These are phyloP conservation scores for Clavulina sp. DNA, from an alignment of 768 basidiomycete genomes.

Conservation along the genomic window DNA sequence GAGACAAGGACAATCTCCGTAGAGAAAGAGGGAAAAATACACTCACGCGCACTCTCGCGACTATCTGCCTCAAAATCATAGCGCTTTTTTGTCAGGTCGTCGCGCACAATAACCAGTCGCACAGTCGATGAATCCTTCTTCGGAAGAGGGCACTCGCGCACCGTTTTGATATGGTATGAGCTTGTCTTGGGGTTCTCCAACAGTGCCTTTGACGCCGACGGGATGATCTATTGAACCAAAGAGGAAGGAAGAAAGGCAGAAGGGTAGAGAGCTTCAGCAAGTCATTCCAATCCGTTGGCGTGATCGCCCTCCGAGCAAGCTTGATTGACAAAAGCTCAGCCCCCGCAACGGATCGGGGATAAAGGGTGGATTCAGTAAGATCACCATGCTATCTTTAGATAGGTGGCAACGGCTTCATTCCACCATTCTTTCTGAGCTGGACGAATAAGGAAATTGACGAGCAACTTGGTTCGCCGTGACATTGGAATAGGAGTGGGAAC, in stretches of 20 bases:
- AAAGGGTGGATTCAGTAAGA: too few relatives aligned
- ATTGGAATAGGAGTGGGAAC: neutral
- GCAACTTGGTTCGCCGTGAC: constrained; percentile 13
- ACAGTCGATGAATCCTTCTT: constrained; percentile 66
- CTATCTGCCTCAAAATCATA: constrained; percentile 97
- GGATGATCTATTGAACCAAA: constrained; percentile 50
- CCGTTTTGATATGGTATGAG: constrained; percentile 80
- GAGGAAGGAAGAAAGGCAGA: constrained; percentile 9
- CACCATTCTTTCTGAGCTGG: too few relatives aligned
- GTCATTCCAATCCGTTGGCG: too few relatives aligned
- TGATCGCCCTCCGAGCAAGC: too few relatives aligned
- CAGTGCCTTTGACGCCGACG: constrained; percentile 62
- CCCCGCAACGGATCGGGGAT: too few relatives aligned
- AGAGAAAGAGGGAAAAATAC: neutral
- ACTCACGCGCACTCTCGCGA: constrained; percentile 58
- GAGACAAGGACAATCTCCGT: neutral
- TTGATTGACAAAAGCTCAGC: too few relatives aligned
- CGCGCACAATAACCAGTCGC: constrained; percentile 72
- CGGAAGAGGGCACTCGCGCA: constrained; percentile 69
- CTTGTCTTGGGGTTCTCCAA: constrained; percentile 82
- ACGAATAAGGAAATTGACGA: neutral
- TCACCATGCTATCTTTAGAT: too few relatives aligned
- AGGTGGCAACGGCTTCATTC: too few relatives aligned
- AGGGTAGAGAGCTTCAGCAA: constrained; percentile 3
- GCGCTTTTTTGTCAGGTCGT: constrained; percentile 62